Evolutionary conservation across 192 early-diverging fungal genomes (phyloP), one percentile per base, ranked within the genome.

Genomic region (Endogone sp.): DNA sequence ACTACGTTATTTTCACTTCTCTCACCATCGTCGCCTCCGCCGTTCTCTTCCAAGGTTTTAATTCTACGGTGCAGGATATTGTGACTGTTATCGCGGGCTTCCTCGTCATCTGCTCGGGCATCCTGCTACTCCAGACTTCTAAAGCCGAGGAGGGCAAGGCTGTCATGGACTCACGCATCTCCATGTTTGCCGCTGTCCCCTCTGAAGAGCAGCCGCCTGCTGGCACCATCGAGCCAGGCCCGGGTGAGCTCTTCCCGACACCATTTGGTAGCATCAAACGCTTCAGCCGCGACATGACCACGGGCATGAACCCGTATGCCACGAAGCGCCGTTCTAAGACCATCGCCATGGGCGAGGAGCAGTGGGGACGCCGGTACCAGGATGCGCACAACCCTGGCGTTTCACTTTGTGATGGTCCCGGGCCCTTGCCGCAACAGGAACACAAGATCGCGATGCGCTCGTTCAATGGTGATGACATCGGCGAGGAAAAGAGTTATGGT

Each of bases 1-100:
- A 97, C 86, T 97, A 95, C 70, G 95, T 97, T 21, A 88, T 93
- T 23, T 97, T 97, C 75, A 97, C 94, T n/a, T 92, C 93, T 0
- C 85, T 93, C 3, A 97, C 95, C 13, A 95, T 97, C 64, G 79
- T 95, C 63, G 91, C 91, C n/a, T 93, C 94, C 0, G 86, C 93
- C 6, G 89, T 94, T 16, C 82, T 97, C 6, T 95, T 91, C 78
- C 90, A 90, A 62, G 95, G 94, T 22, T 92, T 95, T 64, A 80
- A 84, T 29, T 86, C 90, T 57, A 82, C 89, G 1, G 84, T 81
- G 49, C 79, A 88, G 24, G 89, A 91, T 70, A 85, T 97, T 67
- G 80, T 90, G 16, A 92, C 93, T 24, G 83, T 95, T 63, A 85
- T 93, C 66, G 82, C 87, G 67, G 95, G 95, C 2, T 97, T 97